Evolutionary conservation across 2,329 filamentous ascomycete species (phyloP).

Genomic region (Endocalyx cinctus): DNA sequence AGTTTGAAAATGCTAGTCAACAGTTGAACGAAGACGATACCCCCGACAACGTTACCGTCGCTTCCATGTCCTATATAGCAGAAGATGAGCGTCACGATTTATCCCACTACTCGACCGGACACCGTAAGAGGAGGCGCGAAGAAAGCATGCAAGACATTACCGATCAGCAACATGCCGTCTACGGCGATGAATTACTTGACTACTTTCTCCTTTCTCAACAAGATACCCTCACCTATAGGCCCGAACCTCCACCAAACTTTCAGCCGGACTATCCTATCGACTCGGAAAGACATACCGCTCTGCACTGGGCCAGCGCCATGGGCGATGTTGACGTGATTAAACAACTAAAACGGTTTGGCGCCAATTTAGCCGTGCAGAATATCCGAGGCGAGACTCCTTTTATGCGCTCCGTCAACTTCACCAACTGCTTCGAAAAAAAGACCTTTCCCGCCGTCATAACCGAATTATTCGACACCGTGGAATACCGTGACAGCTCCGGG

Average conservation of each 20-base stretch:
- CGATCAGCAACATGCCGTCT: constrained; percentile 83
- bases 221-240: constrained; percentile 66
- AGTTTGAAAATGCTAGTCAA: constrained; percentile 59
- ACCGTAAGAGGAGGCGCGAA: constrained; percentile 73
- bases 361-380: constrained; percentile 67
- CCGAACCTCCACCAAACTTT: constrained; percentile 79
- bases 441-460: constrained; percentile 83
- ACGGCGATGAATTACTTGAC: constrained; percentile 88
- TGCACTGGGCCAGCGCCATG: constrained; percentile 98
- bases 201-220: constrained; percentile 89
- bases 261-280: constrained; percentile 92
- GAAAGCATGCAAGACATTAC: constrained; percentile 57
- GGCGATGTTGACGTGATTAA: constrained; percentile 89
- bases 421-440: constrained; percentile 92
- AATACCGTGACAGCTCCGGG: constrained; percentile 71
- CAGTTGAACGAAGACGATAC: constrained; percentile 72
- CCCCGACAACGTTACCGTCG: constrained; percentile 76
- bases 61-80: constrained; percentile 78
- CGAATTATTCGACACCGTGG: constrained; percentile 77
- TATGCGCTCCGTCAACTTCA: constrained; percentile 92
- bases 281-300: constrained; percentile 82
- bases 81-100: constrained; percentile 76
- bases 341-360: constrained; percentile 77
- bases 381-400: constrained; percentile 80
- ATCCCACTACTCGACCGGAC: constrained; percentile 57